These are phyloP conservation scores for Abelmoschus esculentus DNA, from an alignment of 345 rosid species.

Conservation along the genomic window DNA sequence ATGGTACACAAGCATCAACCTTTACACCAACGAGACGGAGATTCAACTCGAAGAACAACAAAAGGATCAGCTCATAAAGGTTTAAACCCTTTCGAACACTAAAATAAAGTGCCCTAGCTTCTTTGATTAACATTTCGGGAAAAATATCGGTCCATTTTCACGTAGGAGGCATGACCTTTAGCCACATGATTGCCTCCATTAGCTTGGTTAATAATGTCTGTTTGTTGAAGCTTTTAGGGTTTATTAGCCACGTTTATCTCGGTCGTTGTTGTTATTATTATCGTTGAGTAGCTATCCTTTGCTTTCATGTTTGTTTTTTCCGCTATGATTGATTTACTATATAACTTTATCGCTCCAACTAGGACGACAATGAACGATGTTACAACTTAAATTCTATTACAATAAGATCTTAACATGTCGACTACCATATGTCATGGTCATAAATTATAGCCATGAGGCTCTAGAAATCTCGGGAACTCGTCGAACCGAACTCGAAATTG, in stretches of 20 bases:
- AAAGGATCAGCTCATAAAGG: constrained; percentile 12
- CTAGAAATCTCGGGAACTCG: neutral
- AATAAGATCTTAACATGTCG: too few relatives aligned
- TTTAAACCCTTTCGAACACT: neutral
- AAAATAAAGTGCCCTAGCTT: neutral
- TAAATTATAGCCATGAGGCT: neutral
- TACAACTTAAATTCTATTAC: too few relatives aligned
- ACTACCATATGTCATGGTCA: too few relatives aligned
- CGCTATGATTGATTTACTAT: neutral
- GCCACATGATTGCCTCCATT: constrained; percentile 18
- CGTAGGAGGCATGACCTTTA: constrained; percentile 15
- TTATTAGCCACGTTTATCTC: neutral
- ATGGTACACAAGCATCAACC: constrained; percentile 65
- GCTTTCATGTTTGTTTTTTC: neutral
- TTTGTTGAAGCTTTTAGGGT: constrained; percentile 4
- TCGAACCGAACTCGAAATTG: neutral
- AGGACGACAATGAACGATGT: too few relatives aligned
- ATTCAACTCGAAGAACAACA: constrained; percentile 15
- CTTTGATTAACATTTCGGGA: neutral
- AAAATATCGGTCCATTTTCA: neutral
- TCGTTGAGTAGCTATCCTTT: neutral
- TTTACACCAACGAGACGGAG: constrained; percentile 25
- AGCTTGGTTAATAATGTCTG: constrained; percentile 1
- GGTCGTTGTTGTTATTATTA: neutral
- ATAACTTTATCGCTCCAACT: too few relatives aligned